phyloP scores from a whole-genome alignment of 441 rosid species.

The Erodium moschatum region DNA sequence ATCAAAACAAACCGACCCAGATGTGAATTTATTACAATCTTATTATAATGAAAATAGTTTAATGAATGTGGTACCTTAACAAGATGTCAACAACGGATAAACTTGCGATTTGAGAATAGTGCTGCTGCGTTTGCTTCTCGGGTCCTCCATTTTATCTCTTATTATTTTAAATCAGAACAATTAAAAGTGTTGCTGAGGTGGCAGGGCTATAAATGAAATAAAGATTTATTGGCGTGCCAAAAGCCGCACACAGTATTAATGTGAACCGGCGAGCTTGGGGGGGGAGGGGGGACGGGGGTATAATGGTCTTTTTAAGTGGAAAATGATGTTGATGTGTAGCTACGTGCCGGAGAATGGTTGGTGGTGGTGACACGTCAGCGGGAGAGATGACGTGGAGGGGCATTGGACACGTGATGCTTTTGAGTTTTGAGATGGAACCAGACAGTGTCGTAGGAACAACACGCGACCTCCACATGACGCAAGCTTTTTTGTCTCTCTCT shows the following conservation, averaged over 20 bases:
- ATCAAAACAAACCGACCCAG: background rate
- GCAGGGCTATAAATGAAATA: background rate
- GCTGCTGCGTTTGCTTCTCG: too few species aligned
- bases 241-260: background rate
- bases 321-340: background rate
- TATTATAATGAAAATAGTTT: too few species aligned
- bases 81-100: too few species aligned
- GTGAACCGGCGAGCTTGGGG: background rate
- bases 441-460: background rate
- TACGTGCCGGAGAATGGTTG: background rate
- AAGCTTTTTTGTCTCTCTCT: background rate
- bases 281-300: background rate
- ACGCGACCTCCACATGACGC: constrained; percentile 8
- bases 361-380: background rate
- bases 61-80: too few species aligned
- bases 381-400: background rate
- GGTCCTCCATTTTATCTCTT: too few species aligned
- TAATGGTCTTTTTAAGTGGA: background rate
- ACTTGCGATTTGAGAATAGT: too few species aligned
- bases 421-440: too few species aligned
- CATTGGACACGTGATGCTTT: background rate
- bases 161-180: background rate
- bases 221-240: background rate
- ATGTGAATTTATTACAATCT: background rate
- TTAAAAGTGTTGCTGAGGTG: constrained; percentile 4